phyloP scores from a whole-genome alignment of 495 filamentous ascomycete genomes.

The Xylaria venustula region DNA sequence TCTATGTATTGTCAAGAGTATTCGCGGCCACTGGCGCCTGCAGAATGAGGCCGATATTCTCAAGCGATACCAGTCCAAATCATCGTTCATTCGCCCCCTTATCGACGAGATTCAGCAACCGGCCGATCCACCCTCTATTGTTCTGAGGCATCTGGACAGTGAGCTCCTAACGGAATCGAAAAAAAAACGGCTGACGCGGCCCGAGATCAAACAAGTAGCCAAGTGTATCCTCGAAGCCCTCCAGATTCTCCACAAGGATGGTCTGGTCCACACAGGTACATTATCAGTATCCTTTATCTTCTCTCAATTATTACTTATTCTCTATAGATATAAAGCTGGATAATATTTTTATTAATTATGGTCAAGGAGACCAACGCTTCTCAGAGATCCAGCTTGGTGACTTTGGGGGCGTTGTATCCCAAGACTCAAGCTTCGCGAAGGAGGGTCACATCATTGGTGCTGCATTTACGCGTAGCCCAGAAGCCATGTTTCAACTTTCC shows the following conservation, averaged over 20 bases:
- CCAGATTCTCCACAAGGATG: slow-evolving; percentile 37
- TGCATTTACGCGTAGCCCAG: slow-evolving; percentile 38
- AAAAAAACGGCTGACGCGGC: slow-evolving; percentile 32
- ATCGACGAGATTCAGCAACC: slow-evolving; percentile 41
- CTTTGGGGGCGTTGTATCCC: slow-evolving; percentile 35
- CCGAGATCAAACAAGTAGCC: slow-evolving; percentile 44
- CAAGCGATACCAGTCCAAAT: slow-evolving; percentile 36
- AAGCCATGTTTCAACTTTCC: slow-evolving; percentile 33
- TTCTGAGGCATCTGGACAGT: slow-evolving; percentile 43
- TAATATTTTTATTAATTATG: slow-evolving; percentile 43
- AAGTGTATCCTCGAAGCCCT: slow-evolving; percentile 38
- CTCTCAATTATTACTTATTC: not conserved
- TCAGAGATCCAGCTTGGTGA: slow-evolving; percentile 41
- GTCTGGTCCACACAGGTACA: slow-evolving; percentile 41
- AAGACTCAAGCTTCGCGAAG: slow-evolving; percentile 35
- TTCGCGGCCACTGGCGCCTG: slow-evolving; percentile 33
- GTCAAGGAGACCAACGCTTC: slow-evolving; percentile 30
- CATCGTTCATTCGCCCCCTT: slow-evolving; percentile 33
- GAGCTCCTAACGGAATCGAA: slow-evolving; percentile 33
- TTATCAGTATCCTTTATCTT: not conserved
- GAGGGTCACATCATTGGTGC: slow-evolving; percentile 38
- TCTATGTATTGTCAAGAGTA: slow-evolving; percentile 40
- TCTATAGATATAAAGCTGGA: slow-evolving; percentile 39
- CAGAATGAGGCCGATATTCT: slow-evolving; percentile 45
- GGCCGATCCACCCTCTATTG: slow-evolving; percentile 39